A percentile compares a stretch with the other conserved stretches of the same genome.
phyloP scores from a whole-genome alignment of 106 monocot genomes.

The Dioscorea dumetorum region DNA sequence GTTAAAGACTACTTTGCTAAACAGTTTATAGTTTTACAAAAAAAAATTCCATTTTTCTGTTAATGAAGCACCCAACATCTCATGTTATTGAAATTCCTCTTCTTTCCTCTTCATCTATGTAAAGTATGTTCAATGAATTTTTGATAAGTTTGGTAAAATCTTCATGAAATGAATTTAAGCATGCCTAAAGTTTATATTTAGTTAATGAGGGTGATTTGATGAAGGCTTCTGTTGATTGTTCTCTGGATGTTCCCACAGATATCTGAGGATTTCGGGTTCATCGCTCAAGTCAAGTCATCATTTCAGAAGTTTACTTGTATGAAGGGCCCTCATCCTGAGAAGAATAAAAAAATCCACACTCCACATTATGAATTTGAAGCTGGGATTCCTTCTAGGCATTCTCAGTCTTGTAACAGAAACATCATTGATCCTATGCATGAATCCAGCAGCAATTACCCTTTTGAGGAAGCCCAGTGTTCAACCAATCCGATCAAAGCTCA shows the following conservation, averaged over 20 bases:
- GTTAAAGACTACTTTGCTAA: background rate
- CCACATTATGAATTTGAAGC: slow-evolving; percentile 11
- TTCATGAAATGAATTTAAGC: no score
- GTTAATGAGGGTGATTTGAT: no score
- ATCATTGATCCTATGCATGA: slow-evolving; percentile 1
- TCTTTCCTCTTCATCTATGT: no score
- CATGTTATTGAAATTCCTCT: no score
- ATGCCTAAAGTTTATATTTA: no score
- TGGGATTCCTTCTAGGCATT: slow-evolving; percentile 3
- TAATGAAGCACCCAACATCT: no score
- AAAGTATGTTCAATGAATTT: no score
- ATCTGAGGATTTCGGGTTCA: slow-evolving; percentile 45
- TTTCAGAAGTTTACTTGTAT: slow-evolving; percentile 16
- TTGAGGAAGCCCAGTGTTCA: background rate
- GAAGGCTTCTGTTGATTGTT: background rate
- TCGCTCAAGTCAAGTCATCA: slow-evolving; percentile 30
- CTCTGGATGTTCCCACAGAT: slow-evolving; percentile 17
- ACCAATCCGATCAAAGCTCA: slow-evolving; percentile 7
- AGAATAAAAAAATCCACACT: slow-evolving; percentile 6
- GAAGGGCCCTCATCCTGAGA: slow-evolving; percentile 2
- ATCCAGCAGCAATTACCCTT: slow-evolving; percentile 3
- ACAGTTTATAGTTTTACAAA: background rate
- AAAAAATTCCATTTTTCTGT: no score
- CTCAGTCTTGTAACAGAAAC: slow-evolving; percentile 3
- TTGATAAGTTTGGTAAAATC: no score